Base-by-base conservation (phyloP, 2,329 filamentous ascomycete species). In the Byssoonygena ceratinophila region DNA sequence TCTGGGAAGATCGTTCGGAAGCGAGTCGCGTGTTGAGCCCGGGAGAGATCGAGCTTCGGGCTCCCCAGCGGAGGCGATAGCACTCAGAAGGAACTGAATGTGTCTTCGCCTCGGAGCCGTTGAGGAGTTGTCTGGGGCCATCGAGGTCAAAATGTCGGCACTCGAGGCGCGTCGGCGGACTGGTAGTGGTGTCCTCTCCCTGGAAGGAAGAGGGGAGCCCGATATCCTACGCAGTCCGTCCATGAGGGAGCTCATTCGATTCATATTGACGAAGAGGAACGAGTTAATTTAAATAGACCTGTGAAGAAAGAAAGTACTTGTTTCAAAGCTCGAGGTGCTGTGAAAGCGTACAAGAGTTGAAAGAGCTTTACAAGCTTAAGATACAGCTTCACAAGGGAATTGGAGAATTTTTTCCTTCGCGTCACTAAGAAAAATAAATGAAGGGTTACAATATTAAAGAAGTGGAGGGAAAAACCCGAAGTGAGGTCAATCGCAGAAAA, bases 1-100 rank as follows among this genome's bases (percentile, higher is more conserved):
- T 22, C 53, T 57, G 20, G 37, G 31, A 16, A 48, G 39, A 32
- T 60, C 58, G 4, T 57, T n/a, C 5, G 60, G 59, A 2, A 62
- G 52, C 12, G 25, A 1, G 32, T 60, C 58, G 16, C 45, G 23
- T 5, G 44, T 27, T 5, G 47, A 54, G 31, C 37, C 31, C 2
- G 46, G 45, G 22, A 29, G 32, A n/a, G n/a, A 9, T 7, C 36
- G n/a, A 14, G 53, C 25, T 20, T 50, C 39, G 6, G 5, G 4
- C 14, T 51, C 49, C 12, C 32, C 39, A 12, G 45, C 20, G 40
- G 31, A 23, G 29, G 31, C 11, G n/a, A 52, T 32, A 22, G 23
- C 53, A 5, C 23, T 32, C 27, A 47, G 16, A 4, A 40, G 4
- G n/a, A 29, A 27, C 22, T 44, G 45, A 16, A 18, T 45, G 11